Percentiles rank a stretch among this genome's conserved stretches.
These are phyloP conservation scores for Talaromyces sp. DNA, from an alignment of 2,329 filamentous ascomycete genomes.

Conservation along the genomic window DNA sequence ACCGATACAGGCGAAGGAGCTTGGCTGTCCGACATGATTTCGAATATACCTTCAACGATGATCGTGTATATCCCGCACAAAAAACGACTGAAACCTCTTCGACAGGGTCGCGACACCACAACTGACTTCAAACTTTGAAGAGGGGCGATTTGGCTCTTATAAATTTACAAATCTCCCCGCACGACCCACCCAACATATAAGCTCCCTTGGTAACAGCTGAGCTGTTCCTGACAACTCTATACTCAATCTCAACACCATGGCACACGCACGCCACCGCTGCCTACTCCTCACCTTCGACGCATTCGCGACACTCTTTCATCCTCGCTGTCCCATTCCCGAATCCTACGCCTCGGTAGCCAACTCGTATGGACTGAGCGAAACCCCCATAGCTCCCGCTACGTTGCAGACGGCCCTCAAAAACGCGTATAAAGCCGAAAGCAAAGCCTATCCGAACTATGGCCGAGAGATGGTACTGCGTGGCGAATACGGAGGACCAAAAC, in stretches of 20 bases:
- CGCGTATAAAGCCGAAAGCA: slow-evolving; percentile 34
- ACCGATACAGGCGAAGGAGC: slow-evolving; percentile 58
- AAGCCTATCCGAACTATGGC: slow-evolving; percentile 45
- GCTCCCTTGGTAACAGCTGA: background rate
- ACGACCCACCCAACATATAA: background rate
- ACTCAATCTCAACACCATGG: background rate
- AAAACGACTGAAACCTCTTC: background rate
- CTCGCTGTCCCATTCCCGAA: slow-evolving; percentile 38
- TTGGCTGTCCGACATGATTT: slow-evolving; percentile 3
- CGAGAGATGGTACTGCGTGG: slow-evolving; percentile 38
- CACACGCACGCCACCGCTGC: slow-evolving; percentile 17
- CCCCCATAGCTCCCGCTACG: slow-evolving; percentile 28
- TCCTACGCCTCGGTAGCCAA: slow-evolving; percentile 44
- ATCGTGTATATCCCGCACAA: background rate
- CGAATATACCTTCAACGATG: background rate
- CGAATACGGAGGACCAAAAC: slow-evolving; percentile 38
- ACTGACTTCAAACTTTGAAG: background rate
- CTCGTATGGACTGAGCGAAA: slow-evolving; percentile 35
- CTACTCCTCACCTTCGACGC: slow-evolving; percentile 49
- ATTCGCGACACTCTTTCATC: slow-evolving; percentile 47
- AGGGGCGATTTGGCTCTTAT: background rate
- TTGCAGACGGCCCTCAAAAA: slow-evolving; percentile 40
- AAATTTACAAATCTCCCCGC: slow-evolving; percentile 2
- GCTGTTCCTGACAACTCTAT: background rate
- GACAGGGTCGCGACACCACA: background rate